These are phyloP conservation scores for Amanita pseudoporphyria DNA, from an alignment of 768 basidiomycete species.

Conservation along the genomic window DNA sequence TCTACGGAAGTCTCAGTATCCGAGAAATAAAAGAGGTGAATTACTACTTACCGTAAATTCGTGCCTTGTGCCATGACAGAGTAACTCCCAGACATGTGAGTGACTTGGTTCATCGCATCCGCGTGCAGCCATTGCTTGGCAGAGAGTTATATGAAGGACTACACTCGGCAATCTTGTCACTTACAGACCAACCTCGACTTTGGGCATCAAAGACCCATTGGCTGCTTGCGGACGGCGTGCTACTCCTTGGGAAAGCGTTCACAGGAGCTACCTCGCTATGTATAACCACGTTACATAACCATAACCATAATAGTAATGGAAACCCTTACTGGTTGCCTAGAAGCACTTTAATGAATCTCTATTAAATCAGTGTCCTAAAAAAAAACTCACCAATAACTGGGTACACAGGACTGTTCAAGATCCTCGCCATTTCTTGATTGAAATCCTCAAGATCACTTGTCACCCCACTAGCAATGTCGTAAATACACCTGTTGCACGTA, in stretches of 20 bases:
- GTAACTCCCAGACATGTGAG: slow-evolving; percentile 47
- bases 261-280: slow-evolving; percentile 47
- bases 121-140: slow-evolving; percentile 37
- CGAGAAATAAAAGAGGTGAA: background rate
- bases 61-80: slow-evolving; percentile 37
- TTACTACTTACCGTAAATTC: slow-evolving; percentile 30
- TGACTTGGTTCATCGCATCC: slow-evolving; percentile 31
- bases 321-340: slow-evolving; percentile 41
- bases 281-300: background rate
- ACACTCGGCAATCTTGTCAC: slow-evolving; percentile 7
- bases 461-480: slow-evolving; percentile 24
- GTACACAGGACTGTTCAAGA: slow-evolving; percentile 33
- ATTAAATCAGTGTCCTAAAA: background rate
- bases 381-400: slow-evolving; percentile 39
- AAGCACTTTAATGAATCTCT: background rate
- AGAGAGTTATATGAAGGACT: background rate
- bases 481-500: background rate
- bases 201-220: slow-evolving; percentile 54
- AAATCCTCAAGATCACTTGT: slow-evolving; percentile 35
- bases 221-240: slow-evolving; percentile 23
- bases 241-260: slow-evolving; percentile 47
- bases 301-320: background rate
- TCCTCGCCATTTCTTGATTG: slow-evolving; percentile 32
- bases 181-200: slow-evolving; percentile 37
- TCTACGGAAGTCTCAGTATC: slow-evolving; percentile 18